phyloP scores from a whole-genome alignment of 2,329 filamentous ascomycete genomes.

The Cladosporium sp. region DNA sequence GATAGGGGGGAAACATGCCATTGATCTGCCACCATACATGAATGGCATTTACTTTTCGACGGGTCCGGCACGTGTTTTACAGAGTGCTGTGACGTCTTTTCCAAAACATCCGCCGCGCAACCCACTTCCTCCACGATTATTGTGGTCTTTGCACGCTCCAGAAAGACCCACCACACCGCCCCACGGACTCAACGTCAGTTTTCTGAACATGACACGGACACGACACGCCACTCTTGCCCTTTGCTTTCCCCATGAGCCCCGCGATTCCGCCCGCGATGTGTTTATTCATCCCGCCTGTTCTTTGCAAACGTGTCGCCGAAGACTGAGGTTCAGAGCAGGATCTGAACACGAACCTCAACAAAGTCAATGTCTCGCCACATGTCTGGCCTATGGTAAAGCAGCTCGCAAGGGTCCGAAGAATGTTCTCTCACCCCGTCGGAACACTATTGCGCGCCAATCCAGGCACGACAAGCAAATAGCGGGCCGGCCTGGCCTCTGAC shows the following conservation, averaged over 20 bases:
- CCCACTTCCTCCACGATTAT: conserved; percentile 1
- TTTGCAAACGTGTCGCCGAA: no score
- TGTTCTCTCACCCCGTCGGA: not conserved
- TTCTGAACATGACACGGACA: not conserved
- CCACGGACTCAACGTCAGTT: conserved; percentile 10
- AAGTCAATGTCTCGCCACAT: not conserved
- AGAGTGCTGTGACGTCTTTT: not conserved
- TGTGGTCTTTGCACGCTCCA: not conserved
- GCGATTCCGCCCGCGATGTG: conserved; percentile 6
- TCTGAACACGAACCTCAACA: no score
- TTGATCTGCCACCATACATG: not conserved
- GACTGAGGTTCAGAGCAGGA: no score
- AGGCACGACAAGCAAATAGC: not conserved
- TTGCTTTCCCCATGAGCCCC: not conserved
- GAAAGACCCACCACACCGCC: conserved; percentile 2
- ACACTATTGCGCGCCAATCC: not conserved
- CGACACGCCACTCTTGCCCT: not conserved
- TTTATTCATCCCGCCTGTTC: no score
- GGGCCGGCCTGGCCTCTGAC: conserved; percentile 7
- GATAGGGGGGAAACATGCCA: no score
- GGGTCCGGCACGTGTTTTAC: not conserved
- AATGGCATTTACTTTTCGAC: not conserved
- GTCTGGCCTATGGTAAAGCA: not conserved
- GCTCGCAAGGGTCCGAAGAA: no score
- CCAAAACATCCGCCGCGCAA: no score